Evolutionary conservation across 768 basidiomycete species (phyloP).

Genomic region (Termitomyces sp.): DNA sequence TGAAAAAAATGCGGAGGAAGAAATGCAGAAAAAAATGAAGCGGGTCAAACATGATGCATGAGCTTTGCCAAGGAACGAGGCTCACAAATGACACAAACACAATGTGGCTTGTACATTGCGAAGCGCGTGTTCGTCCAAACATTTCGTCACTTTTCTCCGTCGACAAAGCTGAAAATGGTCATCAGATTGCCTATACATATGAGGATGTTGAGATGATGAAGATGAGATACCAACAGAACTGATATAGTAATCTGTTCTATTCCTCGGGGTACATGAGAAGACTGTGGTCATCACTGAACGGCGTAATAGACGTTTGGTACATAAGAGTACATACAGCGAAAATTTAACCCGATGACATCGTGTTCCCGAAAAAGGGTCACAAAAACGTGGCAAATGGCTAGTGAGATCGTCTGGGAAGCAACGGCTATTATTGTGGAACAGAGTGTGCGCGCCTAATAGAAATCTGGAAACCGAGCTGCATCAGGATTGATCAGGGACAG

Average conservation of each 20-base stretch:
- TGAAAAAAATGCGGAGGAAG: neutral
- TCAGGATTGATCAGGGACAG: conserved; percentile 11
- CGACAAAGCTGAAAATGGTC: neutral
- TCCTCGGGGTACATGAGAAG: neutral
- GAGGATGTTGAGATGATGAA: neutral
- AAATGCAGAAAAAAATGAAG: neutral
- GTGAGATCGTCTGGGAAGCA: conserved; percentile 7
- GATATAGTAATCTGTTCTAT: neutral
- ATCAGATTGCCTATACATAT: neutral
- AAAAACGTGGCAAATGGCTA: neutral
- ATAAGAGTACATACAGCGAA: too few species aligned
- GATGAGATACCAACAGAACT: neutral
- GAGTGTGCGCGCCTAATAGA: conserved; percentile 7
- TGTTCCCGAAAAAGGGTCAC: neutral
- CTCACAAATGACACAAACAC: neutral
- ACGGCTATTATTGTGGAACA: conserved; percentile 4
- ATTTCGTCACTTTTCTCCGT: neutral
- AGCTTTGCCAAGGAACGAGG: conserved; percentile 1
- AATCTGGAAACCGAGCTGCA: conserved; percentile 8
- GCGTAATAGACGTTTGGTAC: conserved; percentile 1
- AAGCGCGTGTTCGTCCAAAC: neutral
- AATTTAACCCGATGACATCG: conserved; percentile 10
- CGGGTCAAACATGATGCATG: neutral
- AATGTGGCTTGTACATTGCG: neutral
- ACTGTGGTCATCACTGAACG: neutral